Evolutionary conservation across 1,139 yeast genomes (phyloP), one percentile per base, ranked within the genome.

Genomic region (Candida tetrigidarum): DNA sequence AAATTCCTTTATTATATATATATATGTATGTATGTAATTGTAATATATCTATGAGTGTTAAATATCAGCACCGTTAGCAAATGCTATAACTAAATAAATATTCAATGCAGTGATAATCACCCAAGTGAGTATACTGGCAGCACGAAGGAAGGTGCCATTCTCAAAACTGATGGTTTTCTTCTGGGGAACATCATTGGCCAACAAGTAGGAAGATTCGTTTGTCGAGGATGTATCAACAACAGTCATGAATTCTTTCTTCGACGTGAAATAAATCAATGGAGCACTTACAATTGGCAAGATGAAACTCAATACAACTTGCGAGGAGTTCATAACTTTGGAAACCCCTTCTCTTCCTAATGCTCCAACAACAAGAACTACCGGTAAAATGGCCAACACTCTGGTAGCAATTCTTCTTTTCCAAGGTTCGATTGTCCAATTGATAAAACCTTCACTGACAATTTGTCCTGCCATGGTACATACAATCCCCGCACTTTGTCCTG

Each of bases 381-480:
- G 95, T 2, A 86, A 68, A 38, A 86, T 84, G 4, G 92, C 89
- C 28, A 86, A 78, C 2, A 83, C 75, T 58, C 95, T 71, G 0
- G 93, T 86, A n/a, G 82, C 61, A 9, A 86, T 67, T 53, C 95
- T 71, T 62, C 93, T 77, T n/a, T 83, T 57, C 67, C 87, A 79
- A 2, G 93, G 92, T 39, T 79, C 71, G 23, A 86, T 55, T 0
- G 81, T 73, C 95, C 93, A 86, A 50, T 85, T 80, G 39, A 86
- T 67, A 56, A 86, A 86, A 0, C 95, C 95, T 61, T 86, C 95
- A 45, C 89, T 81, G 9, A 86, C 86, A 62, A 86, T 83, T 63
- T 86, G 92, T 2, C 93, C 93, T 1, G 92, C 84, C 76, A 86
- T 76, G 1, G 95, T 86, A 62, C 93, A 86, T 2, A 86, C 90